phyloP scores from a whole-genome alignment of 352 stramenopile genomes.

The Globisporangium viniferum region DNA sequence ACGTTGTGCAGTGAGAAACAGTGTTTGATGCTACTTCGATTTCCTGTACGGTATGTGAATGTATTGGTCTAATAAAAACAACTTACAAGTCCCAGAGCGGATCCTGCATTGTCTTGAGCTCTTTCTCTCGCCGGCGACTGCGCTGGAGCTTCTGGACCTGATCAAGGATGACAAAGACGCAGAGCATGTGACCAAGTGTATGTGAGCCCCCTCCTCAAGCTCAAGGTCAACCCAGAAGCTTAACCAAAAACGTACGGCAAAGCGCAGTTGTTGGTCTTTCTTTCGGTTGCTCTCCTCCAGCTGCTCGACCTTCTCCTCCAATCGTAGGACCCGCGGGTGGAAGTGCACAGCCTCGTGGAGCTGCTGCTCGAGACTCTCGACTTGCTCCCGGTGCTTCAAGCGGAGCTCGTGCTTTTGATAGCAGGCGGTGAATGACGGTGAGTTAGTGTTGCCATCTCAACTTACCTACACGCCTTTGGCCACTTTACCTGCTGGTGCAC shows the following conservation, averaged over 20 bases:
- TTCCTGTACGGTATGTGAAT: not conserved
- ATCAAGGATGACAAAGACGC: not conserved
- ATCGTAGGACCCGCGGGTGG: constrained; percentile 43
- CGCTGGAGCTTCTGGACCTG: constrained; percentile 74
- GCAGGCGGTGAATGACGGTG: not conserved
- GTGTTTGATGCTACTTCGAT: not conserved
- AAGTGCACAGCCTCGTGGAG: constrained; percentile 41
- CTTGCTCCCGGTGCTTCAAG: constrained; percentile 42
- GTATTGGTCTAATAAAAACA: not conserved
- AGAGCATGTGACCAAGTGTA: not conserved
- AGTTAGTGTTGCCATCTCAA: not conserved
- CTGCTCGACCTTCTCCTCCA: constrained; percentile 38
- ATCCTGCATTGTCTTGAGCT: constrained; percentile 62
- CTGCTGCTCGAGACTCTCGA: constrained; percentile 36
- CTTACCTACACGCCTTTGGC: too few species aligned
- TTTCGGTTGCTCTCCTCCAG: constrained; percentile 41
- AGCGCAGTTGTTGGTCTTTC: constrained; percentile 61
- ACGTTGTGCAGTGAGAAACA: not conserved
- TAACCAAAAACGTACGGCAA: constrained; percentile 29
- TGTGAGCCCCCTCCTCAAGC: not conserved
- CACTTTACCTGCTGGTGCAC: constrained; percentile 53
- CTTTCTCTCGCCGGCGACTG: constrained; percentile 63
- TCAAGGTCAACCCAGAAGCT: not conserved
- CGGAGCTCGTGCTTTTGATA: constrained; percentile 47
- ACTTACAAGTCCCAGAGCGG: constrained; percentile 56